Evolutionary conservation across 1,284 basidiomycete genomes (phyloP), one percentile per base, ranked within the genome.

Genomic region (Moesziomyces antarcticus): DNA sequence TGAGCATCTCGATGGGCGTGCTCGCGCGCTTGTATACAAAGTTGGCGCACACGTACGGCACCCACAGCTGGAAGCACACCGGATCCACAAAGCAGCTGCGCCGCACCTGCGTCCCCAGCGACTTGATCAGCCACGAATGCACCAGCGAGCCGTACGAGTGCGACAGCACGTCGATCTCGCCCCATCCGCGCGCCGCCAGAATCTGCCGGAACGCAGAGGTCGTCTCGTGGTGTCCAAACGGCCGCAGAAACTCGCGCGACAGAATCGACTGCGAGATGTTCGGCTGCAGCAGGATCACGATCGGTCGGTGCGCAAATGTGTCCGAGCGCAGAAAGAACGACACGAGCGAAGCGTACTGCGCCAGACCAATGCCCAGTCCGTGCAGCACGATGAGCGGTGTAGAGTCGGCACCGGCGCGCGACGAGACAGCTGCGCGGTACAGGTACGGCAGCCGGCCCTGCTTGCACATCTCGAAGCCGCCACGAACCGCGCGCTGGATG

Each of bases 61-160:
- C 70, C 79, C 79, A 82, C 9, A 82, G 68, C 50, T 79, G 71
- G 46, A 82, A 77, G 49, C 78, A 79, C 6, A 83, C 79, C 2
- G 82, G 82, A 48, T 83, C 82, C 42, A 83, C 78, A 40, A 83
- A 75, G 54, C 80, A 73, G n/a, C 48, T 57, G 10, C 82, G 58
- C n/a, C 61, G 54, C 3, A 83, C 35, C 37, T 53, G 30, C 3
- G 51, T 18, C 9, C 68, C 60, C 20, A 80, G 46, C 16, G 68
- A 71, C 52, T 82, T 82, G 55, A 83, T 56, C 13, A 83, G 64
- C 77, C 79, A 82, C 30, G 76, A 61, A 24, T 78, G 75, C 1
- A 78, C 67, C 16, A 82, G 77, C 5, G 81, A 81, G 35, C 82
- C 82, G 63, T 78, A 81, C 20, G 76, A 79, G 68, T 84, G 82